A percentile compares a stretch with the other conserved stretches of the same genome.
phyloP scores from a whole-genome alignment of 106 monocot genomes.

The Dioscorea dumetorum region DNA sequence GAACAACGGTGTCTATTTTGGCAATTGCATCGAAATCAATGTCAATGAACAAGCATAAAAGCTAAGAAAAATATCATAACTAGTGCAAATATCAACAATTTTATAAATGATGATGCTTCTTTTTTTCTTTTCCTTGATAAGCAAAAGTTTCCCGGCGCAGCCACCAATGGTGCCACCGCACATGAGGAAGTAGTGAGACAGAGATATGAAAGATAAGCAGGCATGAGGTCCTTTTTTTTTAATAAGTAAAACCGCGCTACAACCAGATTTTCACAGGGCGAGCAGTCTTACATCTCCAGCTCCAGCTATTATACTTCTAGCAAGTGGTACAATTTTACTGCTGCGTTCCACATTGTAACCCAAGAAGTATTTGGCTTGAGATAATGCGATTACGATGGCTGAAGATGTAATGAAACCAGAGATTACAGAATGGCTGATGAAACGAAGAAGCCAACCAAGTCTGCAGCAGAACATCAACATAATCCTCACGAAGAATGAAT shows the following conservation, averaged over 20 bases:
- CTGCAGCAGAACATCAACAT: conserved; percentile 25
- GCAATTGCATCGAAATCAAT: not conserved
- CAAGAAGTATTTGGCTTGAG: conserved; percentile 94
- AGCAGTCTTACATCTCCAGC: conserved; percentile 44
- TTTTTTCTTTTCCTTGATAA: too few relatives aligned
- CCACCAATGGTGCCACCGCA: too few relatives aligned
- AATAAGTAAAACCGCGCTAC: not conserved
- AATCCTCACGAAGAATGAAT: not conserved
- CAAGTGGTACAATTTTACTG: conserved; percentile 86
- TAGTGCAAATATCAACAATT: not conserved
- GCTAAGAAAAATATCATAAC: not conserved
- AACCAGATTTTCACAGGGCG: not conserved
- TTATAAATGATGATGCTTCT: too few relatives aligned
- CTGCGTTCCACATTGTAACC: conserved; percentile 73
- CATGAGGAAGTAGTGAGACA: not conserved
- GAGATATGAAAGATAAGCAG: not conserved
- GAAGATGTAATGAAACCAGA: conserved; percentile 98
- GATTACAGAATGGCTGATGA: conserved; percentile 96
- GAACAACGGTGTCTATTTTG: not conserved
- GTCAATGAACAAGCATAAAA: not conserved
- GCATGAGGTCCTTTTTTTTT: not conserved
- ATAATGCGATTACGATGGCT: conserved; percentile 84
- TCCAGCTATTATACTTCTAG: conserved; percentile 80
- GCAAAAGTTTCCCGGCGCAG: too few relatives aligned
- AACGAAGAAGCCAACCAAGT: conserved; percentile 94